These are phyloP conservation scores for Fusarium falciforme DNA, from an alignment of 2,329 filamentous ascomycete genomes.

Conservation along the genomic window DNA sequence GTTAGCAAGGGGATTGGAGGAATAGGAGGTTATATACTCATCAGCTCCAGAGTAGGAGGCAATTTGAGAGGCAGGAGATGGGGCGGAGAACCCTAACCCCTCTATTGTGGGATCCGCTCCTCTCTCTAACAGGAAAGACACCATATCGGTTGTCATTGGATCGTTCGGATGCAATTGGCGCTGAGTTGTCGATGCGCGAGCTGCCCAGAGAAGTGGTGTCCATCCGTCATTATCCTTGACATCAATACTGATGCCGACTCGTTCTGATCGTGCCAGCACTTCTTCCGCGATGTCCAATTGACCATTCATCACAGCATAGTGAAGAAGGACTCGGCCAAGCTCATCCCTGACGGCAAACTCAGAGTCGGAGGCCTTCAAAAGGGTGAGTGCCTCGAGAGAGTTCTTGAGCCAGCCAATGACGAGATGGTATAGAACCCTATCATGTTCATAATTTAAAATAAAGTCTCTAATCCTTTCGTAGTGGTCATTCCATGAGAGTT, in stretches of 20 bases:
- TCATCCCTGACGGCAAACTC: neutral
- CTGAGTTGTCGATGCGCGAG: neutral
- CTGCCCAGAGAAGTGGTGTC: conserved; percentile 20
- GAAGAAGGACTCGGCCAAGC: conserved; percentile 2
- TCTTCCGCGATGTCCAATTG: neutral
- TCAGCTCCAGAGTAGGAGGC: neutral
- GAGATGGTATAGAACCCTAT: neutral
- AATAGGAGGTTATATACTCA: neutral
- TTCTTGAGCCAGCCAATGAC: neutral
- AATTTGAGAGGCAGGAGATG: neutral
- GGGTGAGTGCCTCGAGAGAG: neutral
- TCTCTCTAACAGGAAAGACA: neutral
- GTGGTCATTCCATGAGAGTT: neutral
- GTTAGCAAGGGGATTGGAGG: neutral
- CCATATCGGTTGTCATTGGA: neutral
- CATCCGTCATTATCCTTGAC: conserved; percentile 11
- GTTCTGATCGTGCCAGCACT: neutral
- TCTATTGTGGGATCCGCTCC: neutral
- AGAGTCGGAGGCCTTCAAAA: conserved; percentile 3
- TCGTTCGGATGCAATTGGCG: neutral
- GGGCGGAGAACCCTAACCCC: neutral
- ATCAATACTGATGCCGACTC: neutral
- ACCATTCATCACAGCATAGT: conserved; percentile 5
- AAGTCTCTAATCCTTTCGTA: neutral
- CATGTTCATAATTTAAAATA: neutral